Percentiles rank a stretch among this genome's conserved stretches.
Evolutionary conservation across 148 eudicot species (phyloP).

Genomic region (Chenopodium suecicum): DNA sequence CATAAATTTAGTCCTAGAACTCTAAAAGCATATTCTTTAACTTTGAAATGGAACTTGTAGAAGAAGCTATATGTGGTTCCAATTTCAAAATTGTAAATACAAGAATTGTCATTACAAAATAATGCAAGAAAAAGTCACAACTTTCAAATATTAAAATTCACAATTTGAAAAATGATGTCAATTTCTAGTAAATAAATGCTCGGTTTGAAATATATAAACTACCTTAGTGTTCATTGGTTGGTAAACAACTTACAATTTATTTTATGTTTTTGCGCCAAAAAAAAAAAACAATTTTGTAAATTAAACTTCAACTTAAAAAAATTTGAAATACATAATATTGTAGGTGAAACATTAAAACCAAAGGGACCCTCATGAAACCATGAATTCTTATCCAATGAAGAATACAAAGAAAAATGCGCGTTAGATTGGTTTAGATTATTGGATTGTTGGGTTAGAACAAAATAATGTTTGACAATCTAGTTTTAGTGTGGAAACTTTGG

Average conservation of each 20-base stretch:
- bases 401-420: not conserved
- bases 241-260: not conserved
- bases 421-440: not conserved
- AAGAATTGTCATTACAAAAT: too few relatives aligned
- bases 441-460: slow-evolving; percentile 8
- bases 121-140: not conserved
- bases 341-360: not conserved
- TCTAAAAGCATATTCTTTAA: too few relatives aligned
- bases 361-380: not conserved
- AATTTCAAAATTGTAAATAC: not conserved
- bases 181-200: slow-evolving; percentile 12
- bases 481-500: not conserved
- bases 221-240: not conserved
- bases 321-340: slow-evolving; percentile 2
- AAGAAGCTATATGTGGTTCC: not conserved
- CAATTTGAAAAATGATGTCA: not conserved
- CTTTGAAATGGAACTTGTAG: not conserved
- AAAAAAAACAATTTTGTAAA: not conserved
- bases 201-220: not conserved
- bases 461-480: slow-evolving; percentile 16
- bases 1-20: too few relatives aligned
- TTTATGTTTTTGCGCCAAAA: not conserved
- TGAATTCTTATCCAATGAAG: not conserved
- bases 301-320: not conserved
- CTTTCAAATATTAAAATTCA: not conserved